Conservation (phyloP, 768 basidiomycete species). For the Trametes meyenii region DNA sequence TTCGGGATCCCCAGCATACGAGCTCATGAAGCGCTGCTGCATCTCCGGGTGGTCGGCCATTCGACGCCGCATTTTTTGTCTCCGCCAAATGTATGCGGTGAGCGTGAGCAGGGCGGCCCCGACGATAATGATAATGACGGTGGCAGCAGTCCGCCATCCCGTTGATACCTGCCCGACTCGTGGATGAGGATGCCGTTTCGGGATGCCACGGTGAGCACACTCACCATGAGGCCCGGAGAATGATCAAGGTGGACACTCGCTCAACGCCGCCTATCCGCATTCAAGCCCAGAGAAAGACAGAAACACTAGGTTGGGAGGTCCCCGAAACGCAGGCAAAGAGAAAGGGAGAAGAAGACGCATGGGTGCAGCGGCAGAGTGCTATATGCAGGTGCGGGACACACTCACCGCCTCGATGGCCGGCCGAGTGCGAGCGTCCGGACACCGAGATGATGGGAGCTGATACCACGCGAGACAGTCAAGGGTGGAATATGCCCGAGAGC, state of each 20-base stretch:
- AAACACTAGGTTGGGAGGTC: neutral
- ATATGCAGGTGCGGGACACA: constrained; percentile 2
- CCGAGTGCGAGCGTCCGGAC: neutral
- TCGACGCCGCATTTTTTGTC: constrained; percentile 12
- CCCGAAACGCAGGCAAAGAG: neutral
- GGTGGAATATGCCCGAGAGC: too few species aligned
- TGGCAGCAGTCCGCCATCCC: constrained; percentile 21
- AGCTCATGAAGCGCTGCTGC: constrained; percentile 16
- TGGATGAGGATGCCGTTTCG: neutral
- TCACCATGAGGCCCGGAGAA: constrained; percentile 2
- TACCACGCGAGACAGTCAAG: too few species aligned
- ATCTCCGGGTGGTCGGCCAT: constrained; percentile 3
- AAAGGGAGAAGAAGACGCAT: constrained; percentile 4
- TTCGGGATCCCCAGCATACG: constrained; percentile 16
- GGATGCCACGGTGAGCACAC: neutral
- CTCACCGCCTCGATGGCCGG: constrained; percentile 12
- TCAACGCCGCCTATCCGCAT: neutral
- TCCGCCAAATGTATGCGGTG: constrained; percentile 10
- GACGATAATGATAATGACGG: constrained; percentile 18
- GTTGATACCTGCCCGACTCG: constrained; percentile 10
- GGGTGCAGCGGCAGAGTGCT: neutral
- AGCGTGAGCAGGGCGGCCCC: constrained; percentile 20
- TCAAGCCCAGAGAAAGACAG: neutral
- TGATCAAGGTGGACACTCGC: neutral
- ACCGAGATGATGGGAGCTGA: constrained; percentile 2